Evolutionary conservation across 495 filamentous ascomycete genomes (phyloP), one percentile per base, ranked within the genome.

Genomic region (Amniculicola lignicola): DNA sequence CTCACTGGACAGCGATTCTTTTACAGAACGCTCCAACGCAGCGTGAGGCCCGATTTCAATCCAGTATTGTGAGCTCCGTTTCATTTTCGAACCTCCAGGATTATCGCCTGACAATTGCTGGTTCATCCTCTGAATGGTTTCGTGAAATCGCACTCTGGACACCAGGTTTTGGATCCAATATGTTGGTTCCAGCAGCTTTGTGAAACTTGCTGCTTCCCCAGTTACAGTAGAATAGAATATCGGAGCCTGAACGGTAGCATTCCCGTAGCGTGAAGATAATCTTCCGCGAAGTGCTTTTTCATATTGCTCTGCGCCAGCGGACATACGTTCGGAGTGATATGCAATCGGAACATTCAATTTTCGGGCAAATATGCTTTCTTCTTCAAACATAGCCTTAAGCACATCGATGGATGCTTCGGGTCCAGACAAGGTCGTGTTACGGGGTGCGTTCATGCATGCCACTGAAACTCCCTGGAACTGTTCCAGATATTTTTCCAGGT

Each of bases 291-390:
- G 7, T 10, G 2, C 11, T 22, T 28, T 33, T 33, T n/a, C 7
- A 33, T 33, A 33, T n/a, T 33, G 7, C 29, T 7, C 29, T 7
- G 29, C 29, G n/a, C 75, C 58, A n/a, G 27, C 28, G 0, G 60
- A 21, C 69, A 73, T 73, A 31, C 65, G 59, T 15, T 57, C 60
- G 11, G 71, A 74, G 55, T 71, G 70, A 47, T 69, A 71, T 0
- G 67, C 70, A n/a, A 54, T 60, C 0, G 61, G 57, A 7, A 66
- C 61, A 11, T 56, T 42, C 3, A 72, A 49, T 22, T 45, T 62
- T 16, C 65, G 22, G 18, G 35, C 46, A 37, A 71, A 66, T 0
- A 67, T 44, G 1, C 47, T 51, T 1, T 58, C 16, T 7, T 27
- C 14, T 3, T 33, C 14, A 7, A 54, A 18, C 3, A 2, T 1